A percentile compares a stretch with the other conserved stretches of the same genome.
Evolutionary conservation across 1,284 basidiomycete species (phyloP).

Genomic region (Neolentinus lepideus): DNA sequence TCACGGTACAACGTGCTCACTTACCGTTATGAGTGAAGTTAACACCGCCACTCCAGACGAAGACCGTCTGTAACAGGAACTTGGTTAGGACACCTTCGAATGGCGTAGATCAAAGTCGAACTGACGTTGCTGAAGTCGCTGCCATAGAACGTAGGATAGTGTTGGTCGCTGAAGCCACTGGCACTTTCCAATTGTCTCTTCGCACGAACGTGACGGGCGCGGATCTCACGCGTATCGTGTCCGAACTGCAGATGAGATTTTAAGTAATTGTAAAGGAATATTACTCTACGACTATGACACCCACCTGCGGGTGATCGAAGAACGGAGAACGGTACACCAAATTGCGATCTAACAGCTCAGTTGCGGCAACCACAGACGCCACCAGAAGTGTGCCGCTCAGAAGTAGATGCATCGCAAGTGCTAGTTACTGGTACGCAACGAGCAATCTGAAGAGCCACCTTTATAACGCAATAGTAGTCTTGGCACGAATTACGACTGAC

Average conservation of each 20-base stretch:
- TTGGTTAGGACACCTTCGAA: not conserved
- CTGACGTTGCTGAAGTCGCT: constrained; percentile 43
- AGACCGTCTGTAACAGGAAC: constrained; percentile 30
- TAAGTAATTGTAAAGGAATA: not conserved
- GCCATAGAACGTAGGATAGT: constrained; percentile 48
- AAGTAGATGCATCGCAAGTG: constrained; percentile 2
- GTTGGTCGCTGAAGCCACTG: constrained; percentile 36
- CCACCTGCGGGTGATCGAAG: constrained; percentile 17
- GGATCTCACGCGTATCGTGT: constrained; percentile 30
- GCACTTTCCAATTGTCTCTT: constrained; percentile 34
- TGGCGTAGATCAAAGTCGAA: not conserved
- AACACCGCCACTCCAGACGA: constrained; percentile 45
- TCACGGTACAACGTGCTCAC: constrained; percentile 5
- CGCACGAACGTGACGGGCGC: constrained; percentile 28
- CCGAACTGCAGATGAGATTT: constrained; percentile 24
- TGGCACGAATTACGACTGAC: not conserved
- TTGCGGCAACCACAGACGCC: constrained; percentile 21
- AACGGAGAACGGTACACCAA: constrained; percentile 44
- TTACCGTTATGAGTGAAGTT: constrained; percentile 50
- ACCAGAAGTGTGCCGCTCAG: constrained; percentile 10
- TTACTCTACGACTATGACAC: not conserved
- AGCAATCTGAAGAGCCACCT: not conserved
- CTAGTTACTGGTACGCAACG: not conserved
- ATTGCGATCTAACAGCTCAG: constrained; percentile 34
- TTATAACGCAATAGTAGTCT: not conserved